These are phyloP conservation scores for Monotropa hypopitys DNA, from an alignment of 179 eudicot species.

Conservation along the genomic window DNA sequence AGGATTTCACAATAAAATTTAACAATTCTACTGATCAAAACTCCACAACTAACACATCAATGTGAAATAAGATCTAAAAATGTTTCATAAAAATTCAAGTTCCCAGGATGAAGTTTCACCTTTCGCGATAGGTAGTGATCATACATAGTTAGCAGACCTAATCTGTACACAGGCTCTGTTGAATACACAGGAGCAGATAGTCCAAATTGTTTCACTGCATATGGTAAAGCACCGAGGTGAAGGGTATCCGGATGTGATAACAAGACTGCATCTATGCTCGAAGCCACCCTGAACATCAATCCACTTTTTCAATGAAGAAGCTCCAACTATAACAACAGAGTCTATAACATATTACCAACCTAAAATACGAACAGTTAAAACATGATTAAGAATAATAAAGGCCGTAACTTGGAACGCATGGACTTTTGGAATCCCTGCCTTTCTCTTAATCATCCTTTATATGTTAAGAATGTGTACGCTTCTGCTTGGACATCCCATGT, in stretches of 20 bases:
- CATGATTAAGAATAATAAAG: background rate
- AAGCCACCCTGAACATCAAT: slow-evolving; percentile 57
- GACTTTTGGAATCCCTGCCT: background rate
- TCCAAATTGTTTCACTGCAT: slow-evolving; percentile 79
- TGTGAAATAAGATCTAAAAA: background rate
- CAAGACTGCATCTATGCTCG: slow-evolving; percentile 76
- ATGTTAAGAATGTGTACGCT: background rate
- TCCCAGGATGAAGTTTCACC: slow-evolving; percentile 30
- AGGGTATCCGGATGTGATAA: slow-evolving; percentile 77
- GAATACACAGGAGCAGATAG: slow-evolving; percentile 74
- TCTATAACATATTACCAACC: background rate
- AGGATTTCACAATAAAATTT: background rate
- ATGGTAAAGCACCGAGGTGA: slow-evolving; percentile 89
- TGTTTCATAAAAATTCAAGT: background rate
- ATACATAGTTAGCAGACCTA: slow-evolving; percentile 83
- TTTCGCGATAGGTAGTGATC: slow-evolving; percentile 86
- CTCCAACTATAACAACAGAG: background rate
- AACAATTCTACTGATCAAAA: background rate
- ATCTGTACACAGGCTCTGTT: slow-evolving; percentile 82
- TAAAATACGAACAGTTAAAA: background rate
- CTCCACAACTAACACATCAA: background rate
- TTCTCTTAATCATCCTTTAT: background rate
- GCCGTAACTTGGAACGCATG: background rate
- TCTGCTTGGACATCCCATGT: background rate
- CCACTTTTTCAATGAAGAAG: background rate